Conservation (phyloP, 2,329 filamentous ascomycete genomes). For the Venturia aucupariae region DNA sequence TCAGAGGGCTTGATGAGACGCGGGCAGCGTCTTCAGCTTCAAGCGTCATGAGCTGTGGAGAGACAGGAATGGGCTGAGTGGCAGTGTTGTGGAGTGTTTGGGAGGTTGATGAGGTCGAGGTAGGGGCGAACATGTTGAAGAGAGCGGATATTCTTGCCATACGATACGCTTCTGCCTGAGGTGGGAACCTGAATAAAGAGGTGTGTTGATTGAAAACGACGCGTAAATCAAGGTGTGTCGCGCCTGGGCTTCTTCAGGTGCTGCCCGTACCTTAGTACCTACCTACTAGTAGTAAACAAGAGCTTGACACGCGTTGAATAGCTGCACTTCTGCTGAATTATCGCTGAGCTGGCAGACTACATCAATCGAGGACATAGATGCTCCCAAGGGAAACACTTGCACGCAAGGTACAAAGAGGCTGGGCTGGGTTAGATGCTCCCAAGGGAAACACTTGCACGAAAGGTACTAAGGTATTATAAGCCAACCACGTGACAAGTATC, state of each 20-base stretch:
- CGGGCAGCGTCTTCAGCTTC: background rate
- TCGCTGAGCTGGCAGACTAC: background rate
- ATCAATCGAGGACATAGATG: background rate
- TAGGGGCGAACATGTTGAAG: background rate
- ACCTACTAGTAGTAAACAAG: background rate
- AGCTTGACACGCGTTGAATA: background rate
- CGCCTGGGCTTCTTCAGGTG: too few species aligned
- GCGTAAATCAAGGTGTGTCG: background rate
- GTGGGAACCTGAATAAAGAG: too few species aligned
- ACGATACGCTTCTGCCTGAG: background rate
- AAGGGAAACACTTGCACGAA: background rate
- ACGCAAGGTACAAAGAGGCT: too few species aligned
- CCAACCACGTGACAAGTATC: background rate
- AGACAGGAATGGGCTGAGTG: background rate
- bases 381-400: background rate
- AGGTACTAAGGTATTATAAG: too few species aligned
- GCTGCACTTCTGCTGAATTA: background rate
- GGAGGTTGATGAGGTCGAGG: background rate
- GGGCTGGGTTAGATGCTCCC: too few species aligned
- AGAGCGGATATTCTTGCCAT: background rate
- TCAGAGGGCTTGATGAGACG: background rate
- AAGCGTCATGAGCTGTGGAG: background rate
- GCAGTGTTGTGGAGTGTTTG: slow-evolving; percentile 1
- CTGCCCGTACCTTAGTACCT: too few species aligned
- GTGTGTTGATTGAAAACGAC: background rate